Evolutionary conservation across 148 eudicot species (phyloP).

Genomic region (Vaccinium macrocarpon): DNA sequence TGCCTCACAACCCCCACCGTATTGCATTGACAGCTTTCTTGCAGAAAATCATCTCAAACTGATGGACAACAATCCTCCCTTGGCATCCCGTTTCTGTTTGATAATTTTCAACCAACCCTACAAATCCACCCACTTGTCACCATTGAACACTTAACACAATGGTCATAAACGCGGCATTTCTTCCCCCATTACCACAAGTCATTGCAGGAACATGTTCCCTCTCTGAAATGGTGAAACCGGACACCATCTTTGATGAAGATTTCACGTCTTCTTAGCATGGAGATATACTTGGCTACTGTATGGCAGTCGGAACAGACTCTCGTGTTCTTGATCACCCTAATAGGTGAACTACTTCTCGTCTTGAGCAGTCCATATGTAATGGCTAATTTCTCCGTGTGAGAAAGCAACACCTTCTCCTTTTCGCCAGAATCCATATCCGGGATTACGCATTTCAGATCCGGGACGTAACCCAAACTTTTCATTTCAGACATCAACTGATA

Average conservation of each 20-base stretch:
- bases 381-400: slow-evolving; percentile 64
- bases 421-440: slow-evolving; percentile 42
- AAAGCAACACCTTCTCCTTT: slow-evolving; percentile 52
- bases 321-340: slow-evolving; percentile 60
- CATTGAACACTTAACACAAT: neutral
- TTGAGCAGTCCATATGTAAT: slow-evolving; percentile 62
- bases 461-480: slow-evolving; percentile 48
- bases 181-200: slow-evolving; percentile 46
- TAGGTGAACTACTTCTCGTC: slow-evolving; percentile 30
- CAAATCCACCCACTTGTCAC: neutral
- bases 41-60: slow-evolving; percentile 8
- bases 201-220: slow-evolving; percentile 64
- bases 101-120: neutral
- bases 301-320: slow-evolving; percentile 66
- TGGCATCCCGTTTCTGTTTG: neutral
- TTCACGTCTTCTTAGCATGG: slow-evolving; percentile 39
- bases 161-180: neutral
- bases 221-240: slow-evolving; percentile 60
- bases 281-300: slow-evolving; percentile 45
- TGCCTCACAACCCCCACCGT: neutral
- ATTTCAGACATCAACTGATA: slow-evolving; percentile 46
- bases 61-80: neutral
- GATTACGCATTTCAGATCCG: slow-evolving; percentile 42
- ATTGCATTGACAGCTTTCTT: neutral
- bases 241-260: slow-evolving; percentile 60